phyloP scores from a whole-genome alignment of 2,329 filamentous ascomycete species.

The Chrysoporthe deuterocubensis region DNA sequence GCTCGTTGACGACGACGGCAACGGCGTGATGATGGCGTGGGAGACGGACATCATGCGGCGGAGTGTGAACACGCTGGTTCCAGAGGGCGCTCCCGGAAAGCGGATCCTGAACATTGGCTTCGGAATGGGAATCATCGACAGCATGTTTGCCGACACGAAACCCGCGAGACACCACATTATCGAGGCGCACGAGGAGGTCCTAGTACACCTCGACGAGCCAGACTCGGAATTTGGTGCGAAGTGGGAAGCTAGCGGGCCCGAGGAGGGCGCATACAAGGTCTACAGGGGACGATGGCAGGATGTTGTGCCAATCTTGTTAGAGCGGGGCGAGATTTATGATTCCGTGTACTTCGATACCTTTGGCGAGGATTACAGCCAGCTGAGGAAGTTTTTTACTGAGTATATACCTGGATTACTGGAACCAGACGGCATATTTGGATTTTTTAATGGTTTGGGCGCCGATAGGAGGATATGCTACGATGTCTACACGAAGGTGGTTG shows the following conservation, averaged over 20 bases:
- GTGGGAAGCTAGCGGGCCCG: conserved; percentile 60
- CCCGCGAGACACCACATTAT: conserved; percentile 80
- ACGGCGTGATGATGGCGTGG: conserved; percentile 95
- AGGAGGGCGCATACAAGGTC: conserved; percentile 72
- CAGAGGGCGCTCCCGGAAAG: conserved; percentile 51
- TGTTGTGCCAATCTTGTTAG: conserved; percentile 69
- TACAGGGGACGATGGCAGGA: conserved; percentile 83
- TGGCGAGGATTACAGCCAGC: conserved; percentile 86
- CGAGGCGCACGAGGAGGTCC: conserved; percentile 80
- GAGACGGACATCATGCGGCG: conserved; percentile 84
- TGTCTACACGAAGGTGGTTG: conserved; percentile 89
- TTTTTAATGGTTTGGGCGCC: conserved; percentile 90
- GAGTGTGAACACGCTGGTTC: conserved; percentile 70
- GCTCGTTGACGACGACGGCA: conserved; percentile 74
- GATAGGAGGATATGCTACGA: conserved; percentile 94
- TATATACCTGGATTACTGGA: conserved; percentile 80
- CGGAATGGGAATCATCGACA: conserved; percentile 88
- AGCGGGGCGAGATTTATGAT: conserved; percentile 73
- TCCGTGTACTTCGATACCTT: conserved; percentile 98
- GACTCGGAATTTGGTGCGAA: conserved; percentile 55
- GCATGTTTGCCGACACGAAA: conserved; percentile 69
- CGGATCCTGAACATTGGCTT: conserved; percentile 85
- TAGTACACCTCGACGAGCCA: conserved; percentile 61
- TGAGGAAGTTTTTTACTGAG: conserved; percentile 87
- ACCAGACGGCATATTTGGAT: conserved; percentile 75